phyloP scores from a whole-genome alignment of 345 rosid genomes.

The Draba incana region DNA sequence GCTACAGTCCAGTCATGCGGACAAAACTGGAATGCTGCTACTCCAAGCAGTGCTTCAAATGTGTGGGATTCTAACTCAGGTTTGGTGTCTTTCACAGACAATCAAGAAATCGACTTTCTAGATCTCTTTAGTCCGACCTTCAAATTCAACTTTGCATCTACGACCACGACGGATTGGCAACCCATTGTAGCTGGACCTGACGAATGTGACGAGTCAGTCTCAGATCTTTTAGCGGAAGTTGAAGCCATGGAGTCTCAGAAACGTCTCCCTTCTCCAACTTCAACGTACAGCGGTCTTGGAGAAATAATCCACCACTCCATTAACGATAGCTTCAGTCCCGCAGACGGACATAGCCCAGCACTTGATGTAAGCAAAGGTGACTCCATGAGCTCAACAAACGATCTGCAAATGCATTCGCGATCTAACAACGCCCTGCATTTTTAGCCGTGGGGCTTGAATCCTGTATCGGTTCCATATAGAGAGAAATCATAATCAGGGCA shows the following conservation, averaged over 20 bases:
- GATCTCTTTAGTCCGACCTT: slow-evolving; percentile 47
- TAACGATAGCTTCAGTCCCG: slow-evolving; percentile 74
- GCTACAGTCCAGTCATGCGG: slow-evolving; percentile 57
- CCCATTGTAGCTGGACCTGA: slow-evolving; percentile 61
- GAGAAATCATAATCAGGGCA: slow-evolving; percentile 27
- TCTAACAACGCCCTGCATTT: slow-evolving; percentile 36
- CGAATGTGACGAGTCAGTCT: slow-evolving; percentile 88
- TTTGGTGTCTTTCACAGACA: slow-evolving; percentile 48
- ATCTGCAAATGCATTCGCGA: slow-evolving; percentile 57
- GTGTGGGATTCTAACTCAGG: slow-evolving; percentile 49
- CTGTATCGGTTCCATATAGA: slow-evolving; percentile 12
- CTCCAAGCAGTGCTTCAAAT: slow-evolving; percentile 42
- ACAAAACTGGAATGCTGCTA: slow-evolving; percentile 47
- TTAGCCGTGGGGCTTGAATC: slow-evolving; percentile 17
- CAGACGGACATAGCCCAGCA: slow-evolving; percentile 64
- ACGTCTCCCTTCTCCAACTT: slow-evolving; percentile 72
- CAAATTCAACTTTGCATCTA: slow-evolving; percentile 41
- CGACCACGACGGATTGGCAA: slow-evolving; percentile 66
- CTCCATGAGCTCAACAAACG: slow-evolving; percentile 72
- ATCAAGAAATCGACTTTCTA: slow-evolving; percentile 55
- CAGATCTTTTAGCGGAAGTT: slow-evolving; percentile 94
- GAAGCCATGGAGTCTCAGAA: slow-evolving; percentile 93
- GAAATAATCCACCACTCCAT: slow-evolving; percentile 27
- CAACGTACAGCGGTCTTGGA: slow-evolving; percentile 44
- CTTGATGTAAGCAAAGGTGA: slow-evolving; percentile 63